Conservation (phyloP, 2,329 filamentous ascomycete species). For the Penicillium sp. region DNA sequence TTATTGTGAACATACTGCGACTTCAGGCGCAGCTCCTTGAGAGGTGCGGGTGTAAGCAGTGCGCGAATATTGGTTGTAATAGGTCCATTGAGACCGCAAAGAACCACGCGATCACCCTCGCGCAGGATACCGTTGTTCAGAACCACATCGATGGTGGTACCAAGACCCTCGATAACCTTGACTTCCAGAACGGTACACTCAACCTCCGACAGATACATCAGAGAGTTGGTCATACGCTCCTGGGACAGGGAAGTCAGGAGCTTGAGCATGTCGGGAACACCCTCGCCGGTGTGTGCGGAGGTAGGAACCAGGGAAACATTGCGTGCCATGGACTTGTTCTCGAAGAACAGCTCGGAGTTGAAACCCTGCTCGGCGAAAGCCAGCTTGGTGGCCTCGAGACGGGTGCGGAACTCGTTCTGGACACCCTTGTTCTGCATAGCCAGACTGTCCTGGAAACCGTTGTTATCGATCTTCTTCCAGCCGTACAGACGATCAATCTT, state of each 20-base stretch:
- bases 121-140: slow-evolving; percentile 92
- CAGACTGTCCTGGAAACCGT: slow-evolving; percentile 93
- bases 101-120: slow-evolving; percentile 91
- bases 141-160: slow-evolving; percentile 97
- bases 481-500: slow-evolving; percentile 99
- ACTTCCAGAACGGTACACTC: slow-evolving; percentile 98
- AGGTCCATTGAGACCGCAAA: slow-evolving; percentile 95
- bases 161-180: slow-evolving; percentile 98
- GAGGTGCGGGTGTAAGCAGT: slow-evolving; percentile 85
- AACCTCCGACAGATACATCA: slow-evolving; percentile 98
- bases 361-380: slow-evolving; percentile 96
- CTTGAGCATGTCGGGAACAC: slow-evolving; percentile 98
- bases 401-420: slow-evolving; percentile 90
- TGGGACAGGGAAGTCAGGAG: slow-evolving; percentile 90
- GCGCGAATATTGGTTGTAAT: slow-evolving; percentile 96
- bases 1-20: slow-evolving; percentile 98
- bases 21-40: slow-evolving; percentile 94
- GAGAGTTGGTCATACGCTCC: slow-evolving; percentile 92
- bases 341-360: slow-evolving; percentile 94
- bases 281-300: slow-evolving; percentile 97
- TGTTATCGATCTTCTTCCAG: slow-evolving; percentile 99
- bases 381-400: slow-evolving; percentile 87
- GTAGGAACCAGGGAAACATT: slow-evolving; percentile 96
- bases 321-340: slow-evolving; percentile 96
- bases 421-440: slow-evolving; percentile 89